phyloP scores from a whole-genome alignment of 805 yeast genomes.

The Millerozyma acaciae region DNA sequence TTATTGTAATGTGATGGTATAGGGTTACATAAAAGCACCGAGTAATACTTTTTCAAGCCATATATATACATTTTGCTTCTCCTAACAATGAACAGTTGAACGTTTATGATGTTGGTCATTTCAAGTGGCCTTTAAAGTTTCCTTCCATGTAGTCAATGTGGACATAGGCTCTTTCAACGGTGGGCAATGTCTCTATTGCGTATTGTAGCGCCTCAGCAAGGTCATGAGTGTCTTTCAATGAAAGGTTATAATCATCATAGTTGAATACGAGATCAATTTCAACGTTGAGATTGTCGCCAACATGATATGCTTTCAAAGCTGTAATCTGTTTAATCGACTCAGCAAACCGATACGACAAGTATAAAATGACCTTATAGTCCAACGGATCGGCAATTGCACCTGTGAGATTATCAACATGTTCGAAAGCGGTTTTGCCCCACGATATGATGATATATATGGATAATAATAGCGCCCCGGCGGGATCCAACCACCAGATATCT shows the following conservation, averaged over 20 bases:
- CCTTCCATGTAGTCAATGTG: constrained; percentile 64
- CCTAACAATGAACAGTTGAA: not conserved
- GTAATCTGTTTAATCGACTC: constrained; percentile 62
- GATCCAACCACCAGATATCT: constrained; percentile 67
- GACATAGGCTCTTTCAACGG: constrained; percentile 77
- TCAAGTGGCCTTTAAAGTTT: constrained; percentile 39
- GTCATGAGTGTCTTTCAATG: constrained; percentile 69
- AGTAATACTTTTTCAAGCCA: too few relatives aligned
- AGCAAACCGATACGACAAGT: constrained; percentile 66
- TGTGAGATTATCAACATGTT: constrained; percentile 69
- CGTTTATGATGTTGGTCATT: constrained; percentile 8
- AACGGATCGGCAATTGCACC: constrained; percentile 64
- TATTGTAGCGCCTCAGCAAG: constrained; percentile 79
- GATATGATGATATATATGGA: constrained; percentile 59
- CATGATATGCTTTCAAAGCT: constrained; percentile 68
- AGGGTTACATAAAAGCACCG: not conserved
- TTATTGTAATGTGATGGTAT: too few relatives aligned
- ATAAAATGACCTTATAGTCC: constrained; percentile 64
- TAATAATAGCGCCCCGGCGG: constrained; percentile 64
- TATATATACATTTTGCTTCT: not conserved
- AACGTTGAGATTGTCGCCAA: constrained; percentile 71
- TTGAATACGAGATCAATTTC: constrained; percentile 68
- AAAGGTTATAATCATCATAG: constrained; percentile 39
- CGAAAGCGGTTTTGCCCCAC: constrained; percentile 65
- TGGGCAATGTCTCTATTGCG: constrained; percentile 72